phyloP scores from a whole-genome alignment of 2,329 filamentous ascomycete genomes.

The Amylocarpus encephaloides region DNA sequence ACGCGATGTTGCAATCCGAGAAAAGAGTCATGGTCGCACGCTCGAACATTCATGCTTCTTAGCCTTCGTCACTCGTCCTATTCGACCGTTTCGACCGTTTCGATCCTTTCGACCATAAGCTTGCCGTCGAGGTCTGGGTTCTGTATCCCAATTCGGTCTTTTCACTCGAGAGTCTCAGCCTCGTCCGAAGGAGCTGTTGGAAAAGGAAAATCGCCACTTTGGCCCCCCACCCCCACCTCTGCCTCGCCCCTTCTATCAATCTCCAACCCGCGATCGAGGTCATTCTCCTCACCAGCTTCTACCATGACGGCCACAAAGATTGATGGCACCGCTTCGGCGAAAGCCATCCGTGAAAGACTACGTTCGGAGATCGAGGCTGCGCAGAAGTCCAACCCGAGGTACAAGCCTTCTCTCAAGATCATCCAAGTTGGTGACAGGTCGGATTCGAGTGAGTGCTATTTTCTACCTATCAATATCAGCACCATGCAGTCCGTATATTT shows the following conservation, averaged over 20 bases:
- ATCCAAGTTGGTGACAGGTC: constrained; percentile 93
- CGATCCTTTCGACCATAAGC: background rate
- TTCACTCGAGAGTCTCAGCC: background rate
- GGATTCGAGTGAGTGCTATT: constrained; percentile 69
- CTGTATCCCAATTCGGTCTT: background rate
- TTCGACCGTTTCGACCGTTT: background rate
- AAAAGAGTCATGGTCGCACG: background rate
- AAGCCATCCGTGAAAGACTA: constrained; percentile 78
- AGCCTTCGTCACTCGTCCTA: too few relatives aligned
- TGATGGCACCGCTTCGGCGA: constrained; percentile 92
- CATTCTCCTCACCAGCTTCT: constrained; percentile 46
- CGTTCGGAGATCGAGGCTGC: constrained; percentile 73
- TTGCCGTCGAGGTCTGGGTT: background rate
- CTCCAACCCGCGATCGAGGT: constrained; percentile 17
- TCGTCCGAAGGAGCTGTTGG: constrained; percentile 7
- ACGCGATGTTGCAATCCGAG: background rate
- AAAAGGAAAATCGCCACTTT: constrained; percentile 17
- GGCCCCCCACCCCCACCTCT: constrained; percentile 16
- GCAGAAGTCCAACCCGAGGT: constrained; percentile 78
- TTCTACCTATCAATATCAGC: too few relatives aligned
- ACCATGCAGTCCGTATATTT: too few relatives aligned
- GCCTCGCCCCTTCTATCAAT: constrained; percentile 3
- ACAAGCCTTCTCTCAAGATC: constrained; percentile 85
- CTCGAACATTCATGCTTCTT: too few relatives aligned
- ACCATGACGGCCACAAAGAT: constrained; percentile 86